These are phyloP conservation scores for Phytopythium mirpurense DNA, from an alignment of 352 stramenopile genomes.

Conservation along the genomic window DNA sequence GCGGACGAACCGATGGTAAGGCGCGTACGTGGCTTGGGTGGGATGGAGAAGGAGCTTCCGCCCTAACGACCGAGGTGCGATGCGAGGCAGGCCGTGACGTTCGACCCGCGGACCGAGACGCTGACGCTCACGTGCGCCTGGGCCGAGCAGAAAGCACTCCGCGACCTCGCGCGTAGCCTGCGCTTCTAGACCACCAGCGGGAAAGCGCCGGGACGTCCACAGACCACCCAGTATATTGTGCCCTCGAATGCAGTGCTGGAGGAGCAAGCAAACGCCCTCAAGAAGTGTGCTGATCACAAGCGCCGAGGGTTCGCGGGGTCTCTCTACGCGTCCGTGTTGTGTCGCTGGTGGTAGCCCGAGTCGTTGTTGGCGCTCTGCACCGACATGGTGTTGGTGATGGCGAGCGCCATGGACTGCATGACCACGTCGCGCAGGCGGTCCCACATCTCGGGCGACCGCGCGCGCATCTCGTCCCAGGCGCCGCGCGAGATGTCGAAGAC, in stretches of 20 bases:
- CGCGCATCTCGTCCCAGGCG: conserved; percentile 62
- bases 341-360: conserved; percentile 13
- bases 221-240: too few species aligned
- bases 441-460: conserved; percentile 46
- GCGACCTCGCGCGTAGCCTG: conserved; percentile 63
- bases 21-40: background rate
- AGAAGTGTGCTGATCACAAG: too few species aligned
- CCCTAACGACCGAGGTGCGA: background rate
- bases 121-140: conserved; percentile 47
- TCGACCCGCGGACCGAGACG: conserved; percentile 56
- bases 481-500: conserved; percentile 70
- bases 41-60: too few species aligned
- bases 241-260: too few species aligned
- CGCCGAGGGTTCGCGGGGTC: too few species aligned
- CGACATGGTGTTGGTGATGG: conserved; percentile 66
- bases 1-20: conserved; percentile 53
- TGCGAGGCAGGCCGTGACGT: conserved; percentile 40
- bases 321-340: background rate
- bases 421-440: conserved; percentile 77
- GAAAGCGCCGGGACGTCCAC: too few species aligned
- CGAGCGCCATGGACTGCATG: conserved; percentile 79
- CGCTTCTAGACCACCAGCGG: conserved; percentile 49
- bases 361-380: conserved; percentile 58
- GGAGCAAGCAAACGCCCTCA: too few species aligned
- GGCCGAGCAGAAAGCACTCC: conserved; percentile 57